Conservation (phyloP, 1,139 yeast genomes). For the Geotrichum bryndzae region DNA sequence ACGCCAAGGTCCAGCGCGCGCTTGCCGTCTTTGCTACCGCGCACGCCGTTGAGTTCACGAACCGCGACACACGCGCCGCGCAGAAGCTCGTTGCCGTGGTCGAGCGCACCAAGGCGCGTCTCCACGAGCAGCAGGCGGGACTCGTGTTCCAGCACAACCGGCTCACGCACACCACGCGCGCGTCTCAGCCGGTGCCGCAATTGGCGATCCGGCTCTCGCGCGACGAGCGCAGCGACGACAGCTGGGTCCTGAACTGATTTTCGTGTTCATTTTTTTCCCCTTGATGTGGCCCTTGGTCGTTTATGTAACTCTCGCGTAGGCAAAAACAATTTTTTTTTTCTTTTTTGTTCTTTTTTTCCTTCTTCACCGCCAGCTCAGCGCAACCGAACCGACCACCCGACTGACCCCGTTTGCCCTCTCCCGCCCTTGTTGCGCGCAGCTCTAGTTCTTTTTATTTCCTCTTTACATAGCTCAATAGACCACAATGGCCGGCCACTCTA, state of each 20-base stretch:
- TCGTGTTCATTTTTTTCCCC: neutral
- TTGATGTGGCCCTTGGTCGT: neutral
- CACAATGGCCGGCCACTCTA: conserved; percentile 26
- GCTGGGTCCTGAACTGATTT: neutral
- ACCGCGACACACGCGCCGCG: neutral
- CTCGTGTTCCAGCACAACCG: neutral
- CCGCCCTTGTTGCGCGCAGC: neutral
- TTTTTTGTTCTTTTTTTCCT: neutral
- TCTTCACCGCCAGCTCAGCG: neutral
- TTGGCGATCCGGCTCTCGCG: neutral
- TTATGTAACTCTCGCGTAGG: neutral
- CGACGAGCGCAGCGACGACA: neutral
- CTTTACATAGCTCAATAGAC: neutral
- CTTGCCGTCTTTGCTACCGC: neutral
- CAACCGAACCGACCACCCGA: neutral
- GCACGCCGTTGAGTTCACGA: neutral
- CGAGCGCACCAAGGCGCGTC: neutral
- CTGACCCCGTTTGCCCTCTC: neutral
- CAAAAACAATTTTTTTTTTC: too few relatives aligned
- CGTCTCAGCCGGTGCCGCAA: neutral
- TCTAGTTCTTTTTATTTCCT: neutral
- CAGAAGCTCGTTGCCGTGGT: conserved; percentile 1
- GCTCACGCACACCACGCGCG: neutral
- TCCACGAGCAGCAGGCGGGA: neutral
- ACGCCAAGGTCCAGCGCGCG: neutral